Conservation (phyloP, 257 asterid genomes). For the Solanum verrucosum region DNA sequence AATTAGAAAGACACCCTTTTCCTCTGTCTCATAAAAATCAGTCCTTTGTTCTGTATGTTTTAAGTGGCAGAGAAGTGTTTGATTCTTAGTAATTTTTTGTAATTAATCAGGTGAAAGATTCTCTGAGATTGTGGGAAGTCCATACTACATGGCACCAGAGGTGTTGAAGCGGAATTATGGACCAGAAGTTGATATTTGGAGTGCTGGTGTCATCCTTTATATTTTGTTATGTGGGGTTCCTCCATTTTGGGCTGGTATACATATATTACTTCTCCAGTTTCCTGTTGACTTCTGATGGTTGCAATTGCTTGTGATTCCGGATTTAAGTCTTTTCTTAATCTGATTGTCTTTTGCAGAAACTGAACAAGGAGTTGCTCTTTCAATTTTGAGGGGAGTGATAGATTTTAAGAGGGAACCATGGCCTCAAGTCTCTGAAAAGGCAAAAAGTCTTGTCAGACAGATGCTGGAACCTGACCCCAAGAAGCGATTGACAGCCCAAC, state of each 20-base stretch:
- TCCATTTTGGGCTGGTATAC: constrained; percentile 91
- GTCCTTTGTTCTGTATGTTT: neutral
- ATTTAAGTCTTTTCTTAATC: neutral
- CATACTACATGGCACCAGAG: constrained; percentile 94
- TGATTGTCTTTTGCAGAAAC: constrained; percentile 40
- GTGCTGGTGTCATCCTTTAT: constrained; percentile 91
- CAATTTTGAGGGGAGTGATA: constrained; percentile 73
- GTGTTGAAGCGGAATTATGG: constrained; percentile 85
- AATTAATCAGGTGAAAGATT: constrained; percentile 52
- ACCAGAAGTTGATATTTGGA: constrained; percentile 88
- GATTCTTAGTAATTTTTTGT: neutral
- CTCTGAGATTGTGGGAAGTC: constrained; percentile 91
- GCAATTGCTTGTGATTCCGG: neutral
- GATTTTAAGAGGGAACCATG: constrained; percentile 94
- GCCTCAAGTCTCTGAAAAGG: constrained; percentile 85
- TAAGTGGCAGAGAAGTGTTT: neutral
- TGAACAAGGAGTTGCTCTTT: constrained; percentile 92
- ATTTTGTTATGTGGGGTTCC: constrained; percentile 94
- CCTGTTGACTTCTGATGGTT: neutral
- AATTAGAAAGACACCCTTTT: neutral
- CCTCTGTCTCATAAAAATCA: neutral
- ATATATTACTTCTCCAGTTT: neutral
- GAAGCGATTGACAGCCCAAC: constrained; percentile 89
- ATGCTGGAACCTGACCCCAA: constrained; percentile 79
- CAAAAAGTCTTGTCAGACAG: constrained; percentile 74